Evolutionary conservation across 768 basidiomycete genomes (phyloP).

Genomic region (Botryobasidium botryosum): DNA sequence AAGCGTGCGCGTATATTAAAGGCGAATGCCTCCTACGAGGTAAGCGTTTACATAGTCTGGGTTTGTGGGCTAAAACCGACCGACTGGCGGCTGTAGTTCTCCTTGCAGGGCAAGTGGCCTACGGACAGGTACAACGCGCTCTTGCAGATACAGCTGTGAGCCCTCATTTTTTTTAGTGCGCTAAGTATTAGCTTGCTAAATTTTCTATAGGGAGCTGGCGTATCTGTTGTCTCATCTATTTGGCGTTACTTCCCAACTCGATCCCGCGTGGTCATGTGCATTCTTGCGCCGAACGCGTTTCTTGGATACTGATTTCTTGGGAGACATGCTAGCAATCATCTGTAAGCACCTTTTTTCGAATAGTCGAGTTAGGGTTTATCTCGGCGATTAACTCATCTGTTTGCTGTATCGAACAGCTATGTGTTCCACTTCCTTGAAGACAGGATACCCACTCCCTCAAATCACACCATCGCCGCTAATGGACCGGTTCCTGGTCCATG

Average conservation of each 20-base stretch:
- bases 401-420: constrained; percentile 30
- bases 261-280: constrained; percentile 61
- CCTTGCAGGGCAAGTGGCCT: constrained; percentile 64
- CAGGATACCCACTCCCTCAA: constrained; percentile 62
- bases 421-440: constrained; percentile 58
- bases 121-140: constrained; percentile 56
- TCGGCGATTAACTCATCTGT: not conserved
- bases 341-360: constrained; percentile 32
- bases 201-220: constrained; percentile 37
- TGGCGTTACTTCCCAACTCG: constrained; percentile 54
- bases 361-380: too few species aligned
- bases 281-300: constrained; percentile 60
- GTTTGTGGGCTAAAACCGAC: constrained; percentile 21
- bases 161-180: constrained; percentile 10
- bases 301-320: constrained; percentile 65
- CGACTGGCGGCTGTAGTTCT: constrained; percentile 33
- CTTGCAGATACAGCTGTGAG: constrained; percentile 49
- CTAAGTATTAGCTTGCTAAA: constrained; percentile 10
- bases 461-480: constrained; percentile 59
- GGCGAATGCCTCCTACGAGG: constrained; percentile 49
- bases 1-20: constrained; percentile 34
- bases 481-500: constrained; percentile 35
- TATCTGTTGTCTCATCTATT: constrained; percentile 55
- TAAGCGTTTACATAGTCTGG: too few species aligned
- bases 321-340: constrained; percentile 69